Conservation (phyloP, 495 filamentous ascomycete species). For the Hapsidospora chrysogenum region DNA sequence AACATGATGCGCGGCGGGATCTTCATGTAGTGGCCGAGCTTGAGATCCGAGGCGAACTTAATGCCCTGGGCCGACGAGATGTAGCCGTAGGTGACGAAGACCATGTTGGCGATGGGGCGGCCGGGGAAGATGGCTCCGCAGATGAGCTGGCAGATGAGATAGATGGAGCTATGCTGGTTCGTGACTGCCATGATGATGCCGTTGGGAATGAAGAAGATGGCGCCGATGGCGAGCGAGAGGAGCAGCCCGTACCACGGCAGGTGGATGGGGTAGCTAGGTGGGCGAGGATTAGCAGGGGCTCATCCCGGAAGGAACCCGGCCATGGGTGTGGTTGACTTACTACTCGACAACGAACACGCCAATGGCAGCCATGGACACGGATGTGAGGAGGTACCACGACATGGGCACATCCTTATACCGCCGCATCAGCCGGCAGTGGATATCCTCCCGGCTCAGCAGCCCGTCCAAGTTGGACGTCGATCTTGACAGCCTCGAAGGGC, state of each 20-base stretch:
- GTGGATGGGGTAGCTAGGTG: conserved; percentile 48
- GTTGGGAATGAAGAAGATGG: conserved; percentile 59
- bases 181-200: conserved; percentile 78
- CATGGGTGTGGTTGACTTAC: conserved; percentile 31
- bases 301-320: background rate
- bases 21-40: conserved; percentile 88
- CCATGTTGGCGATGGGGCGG: conserved; percentile 73
- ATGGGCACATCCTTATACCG: conserved; percentile 59
- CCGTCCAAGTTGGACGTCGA: conserved; percentile 32
- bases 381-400: conserved; percentile 59
- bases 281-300: background rate
- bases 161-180: conserved; percentile 67
- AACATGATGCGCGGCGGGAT: conserved; percentile 73
- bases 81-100: conserved; percentile 74
- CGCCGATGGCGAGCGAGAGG: conserved; percentile 55
- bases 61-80: conserved; percentile 72
- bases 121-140: conserved; percentile 66
- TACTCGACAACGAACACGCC: conserved; percentile 76
- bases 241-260: conserved; percentile 65
- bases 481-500: background rate
- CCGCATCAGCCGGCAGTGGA: conserved; percentile 64
- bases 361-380: conserved; percentile 50
- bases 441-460: conserved; percentile 49
- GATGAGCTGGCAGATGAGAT: conserved; percentile 68
- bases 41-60: conserved; percentile 74